A percentile compares a stretch with the other conserved stretches of the same genome.
These are phyloP conservation scores for Proliferodiscus dingleyae DNA, from an alignment of 2,329 filamentous ascomycete genomes.

Conservation along the genomic window DNA sequence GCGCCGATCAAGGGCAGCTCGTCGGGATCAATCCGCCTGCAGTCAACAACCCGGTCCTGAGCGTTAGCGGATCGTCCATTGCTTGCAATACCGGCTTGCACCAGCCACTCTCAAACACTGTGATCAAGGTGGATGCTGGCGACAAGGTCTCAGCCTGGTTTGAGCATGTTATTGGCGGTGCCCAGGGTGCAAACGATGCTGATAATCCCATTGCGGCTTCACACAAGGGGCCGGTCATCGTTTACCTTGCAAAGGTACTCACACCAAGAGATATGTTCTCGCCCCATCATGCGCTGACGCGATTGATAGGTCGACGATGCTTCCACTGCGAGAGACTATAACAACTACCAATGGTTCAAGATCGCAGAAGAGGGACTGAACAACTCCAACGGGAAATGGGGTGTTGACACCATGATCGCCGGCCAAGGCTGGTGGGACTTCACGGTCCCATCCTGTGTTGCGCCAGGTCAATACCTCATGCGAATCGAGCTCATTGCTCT, in stretches of 20 bases:
- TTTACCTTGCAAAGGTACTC: constrained; percentile 40
- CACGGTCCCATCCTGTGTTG: constrained; percentile 46
- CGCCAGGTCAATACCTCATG: constrained; percentile 50
- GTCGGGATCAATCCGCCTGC: constrained; percentile 45
- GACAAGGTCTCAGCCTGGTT: constrained; percentile 45
- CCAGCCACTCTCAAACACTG: constrained; percentile 32
- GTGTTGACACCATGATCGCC: constrained; percentile 25
- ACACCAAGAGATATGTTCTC: neutral
- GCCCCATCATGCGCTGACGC: neutral
- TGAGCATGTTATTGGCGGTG: constrained; percentile 47
- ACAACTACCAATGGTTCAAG: constrained; percentile 37
- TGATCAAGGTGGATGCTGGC: constrained; percentile 44
- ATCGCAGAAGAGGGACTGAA: constrained; percentile 39
- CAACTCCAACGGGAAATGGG: constrained; percentile 20
- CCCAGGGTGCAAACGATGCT: constrained; percentile 38
- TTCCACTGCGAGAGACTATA: constrained; percentile 19
- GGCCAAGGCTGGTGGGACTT: constrained; percentile 43
- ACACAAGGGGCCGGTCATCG: constrained; percentile 41
- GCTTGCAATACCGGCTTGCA: constrained; percentile 42
- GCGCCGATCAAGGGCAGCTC: constrained; percentile 44
- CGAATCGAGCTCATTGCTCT: constrained; percentile 47
- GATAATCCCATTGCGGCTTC: constrained; percentile 45
- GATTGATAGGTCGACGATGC: constrained; percentile 36
- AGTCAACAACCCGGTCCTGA: constrained; percentile 46
- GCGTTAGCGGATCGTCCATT: constrained; percentile 41